phyloP scores from a whole-genome alignment of 2,329 filamentous ascomycete genomes.

The Fonsecaea erecta region DNA sequence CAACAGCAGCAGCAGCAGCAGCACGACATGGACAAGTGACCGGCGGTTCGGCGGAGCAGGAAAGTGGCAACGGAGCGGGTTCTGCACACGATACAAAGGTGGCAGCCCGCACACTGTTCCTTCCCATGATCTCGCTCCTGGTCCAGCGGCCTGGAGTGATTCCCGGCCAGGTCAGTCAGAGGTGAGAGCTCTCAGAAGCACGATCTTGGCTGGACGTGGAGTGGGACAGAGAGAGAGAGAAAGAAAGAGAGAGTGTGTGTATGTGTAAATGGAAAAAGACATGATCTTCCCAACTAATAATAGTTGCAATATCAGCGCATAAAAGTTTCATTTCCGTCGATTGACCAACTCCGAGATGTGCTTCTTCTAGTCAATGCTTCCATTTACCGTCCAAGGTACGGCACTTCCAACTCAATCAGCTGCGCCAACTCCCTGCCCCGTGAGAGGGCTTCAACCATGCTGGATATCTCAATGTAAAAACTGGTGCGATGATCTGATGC shows the following conservation, averaged over 20 bases:
- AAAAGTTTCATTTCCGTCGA: no score
- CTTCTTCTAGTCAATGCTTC: not conserved
- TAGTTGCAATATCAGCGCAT: no score
- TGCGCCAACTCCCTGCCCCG: not conserved
- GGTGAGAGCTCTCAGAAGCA: no score
- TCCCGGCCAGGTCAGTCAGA: slow-evolving; percentile 28
- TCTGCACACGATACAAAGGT: no score
- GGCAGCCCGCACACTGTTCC: slow-evolving; percentile 46
- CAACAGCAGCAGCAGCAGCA: no score
- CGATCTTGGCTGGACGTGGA: no score
- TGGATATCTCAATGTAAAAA: not conserved
- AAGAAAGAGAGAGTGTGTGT: no score
- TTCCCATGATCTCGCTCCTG: slow-evolving; percentile 55
- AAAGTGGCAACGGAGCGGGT: no score
- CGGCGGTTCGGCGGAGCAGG: not conserved
- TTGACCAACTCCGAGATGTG: not conserved
- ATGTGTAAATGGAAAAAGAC: no score
- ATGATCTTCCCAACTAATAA: no score
- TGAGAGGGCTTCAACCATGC: not conserved
- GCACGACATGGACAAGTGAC: no score
- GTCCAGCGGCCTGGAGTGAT: slow-evolving; percentile 45
- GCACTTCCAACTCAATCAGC: not conserved
- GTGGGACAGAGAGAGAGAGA: no score
- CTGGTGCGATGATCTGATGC: not conserved
- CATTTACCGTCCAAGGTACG: not conserved